These are phyloP conservation scores for Rhodotorula graminis DNA, from an alignment of 768 basidiomycete species.

Conservation along the genomic window DNA sequence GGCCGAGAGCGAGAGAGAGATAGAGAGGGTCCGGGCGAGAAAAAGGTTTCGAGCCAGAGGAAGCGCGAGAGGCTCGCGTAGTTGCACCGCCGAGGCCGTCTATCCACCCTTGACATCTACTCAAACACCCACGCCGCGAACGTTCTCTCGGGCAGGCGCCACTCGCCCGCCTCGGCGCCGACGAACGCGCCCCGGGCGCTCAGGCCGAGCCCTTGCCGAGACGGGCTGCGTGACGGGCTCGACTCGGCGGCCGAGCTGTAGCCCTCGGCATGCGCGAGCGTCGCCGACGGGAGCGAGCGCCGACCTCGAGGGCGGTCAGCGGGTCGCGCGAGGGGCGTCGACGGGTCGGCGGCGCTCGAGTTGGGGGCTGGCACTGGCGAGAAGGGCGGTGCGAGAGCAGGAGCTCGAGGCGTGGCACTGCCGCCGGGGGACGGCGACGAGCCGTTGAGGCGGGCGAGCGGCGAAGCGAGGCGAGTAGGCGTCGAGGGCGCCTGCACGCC, in stretches of 20 bases:
- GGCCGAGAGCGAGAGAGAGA: no score
- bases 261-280: neutral
- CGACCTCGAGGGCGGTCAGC: neutral
- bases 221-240: conserved; percentile 15
- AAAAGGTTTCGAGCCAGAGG: no score
- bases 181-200: neutral
- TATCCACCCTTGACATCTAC: neutral
- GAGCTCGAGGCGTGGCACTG: neutral
- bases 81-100: neutral
- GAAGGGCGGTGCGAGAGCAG: neutral
- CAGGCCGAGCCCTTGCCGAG: neutral
- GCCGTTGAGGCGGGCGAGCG: neutral
- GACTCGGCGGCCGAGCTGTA: conserved; percentile 2
- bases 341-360: neutral
- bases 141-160: conserved; percentile 16
- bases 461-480: neutral
- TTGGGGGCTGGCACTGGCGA: neutral
- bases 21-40: no score
- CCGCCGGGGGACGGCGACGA: no score
- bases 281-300: neutral
- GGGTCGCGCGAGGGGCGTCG: neutral
- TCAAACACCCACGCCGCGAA: neutral
- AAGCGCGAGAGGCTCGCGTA: no score
- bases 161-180: conserved; percentile 9
- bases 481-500: neutral